Base-by-base conservation (phyloP, 73 alveolate genomes). In the Paramecium bursaria region DNA sequence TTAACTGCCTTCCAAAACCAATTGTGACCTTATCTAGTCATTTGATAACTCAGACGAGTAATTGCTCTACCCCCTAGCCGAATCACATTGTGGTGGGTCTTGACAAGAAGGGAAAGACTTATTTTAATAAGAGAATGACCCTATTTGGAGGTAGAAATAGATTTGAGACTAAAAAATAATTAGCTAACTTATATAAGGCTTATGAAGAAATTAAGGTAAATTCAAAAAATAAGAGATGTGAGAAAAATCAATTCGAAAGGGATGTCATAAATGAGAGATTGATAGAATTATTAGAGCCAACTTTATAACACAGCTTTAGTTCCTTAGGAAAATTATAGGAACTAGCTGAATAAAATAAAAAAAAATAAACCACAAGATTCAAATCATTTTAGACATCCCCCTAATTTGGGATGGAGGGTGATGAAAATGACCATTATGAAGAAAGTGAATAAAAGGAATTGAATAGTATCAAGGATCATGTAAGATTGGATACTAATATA, bases 1-100 rank as follows among this genome's bases (percentile, higher is more conserved):
- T 79, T 79, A 79, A 79, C 26, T 79, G 75, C 74, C 23, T 79
- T 15, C 75, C 57, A 11, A 79, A 54, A 54, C 89, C 89, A 3
- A 48, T 79, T 9, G 48, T 79, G 0, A 57, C 60, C 19, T 31
- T 57, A 7, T 1, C 44, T 26, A 39, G 44, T 3, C 11, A 21
- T 39, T 67, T 30, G 26, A n/a, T n/a, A n/a, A n/a, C n/a, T n/a
- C n/a, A n/a, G n/a, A n/a, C n/a, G n/a, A n/a, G n/a, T n/a, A n/a
- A n/a, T n/a, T n/a, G n/a, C n/a, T n/a, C n/a, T n/a, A n/a, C n/a
- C n/a, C n/a, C n/a, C n/a, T n/a, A n/a, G n/a, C n/a, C n/a, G 22
- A 23, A 46, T 0, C 26, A 9, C 7, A 35, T 19, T 30, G 17
- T 47, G 2, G 2, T 39, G 17, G 17, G 19, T 1, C 27, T 26